Conservation (phyloP, 2,329 filamentous ascomycete species). For the Ophiostoma piceae region DNA sequence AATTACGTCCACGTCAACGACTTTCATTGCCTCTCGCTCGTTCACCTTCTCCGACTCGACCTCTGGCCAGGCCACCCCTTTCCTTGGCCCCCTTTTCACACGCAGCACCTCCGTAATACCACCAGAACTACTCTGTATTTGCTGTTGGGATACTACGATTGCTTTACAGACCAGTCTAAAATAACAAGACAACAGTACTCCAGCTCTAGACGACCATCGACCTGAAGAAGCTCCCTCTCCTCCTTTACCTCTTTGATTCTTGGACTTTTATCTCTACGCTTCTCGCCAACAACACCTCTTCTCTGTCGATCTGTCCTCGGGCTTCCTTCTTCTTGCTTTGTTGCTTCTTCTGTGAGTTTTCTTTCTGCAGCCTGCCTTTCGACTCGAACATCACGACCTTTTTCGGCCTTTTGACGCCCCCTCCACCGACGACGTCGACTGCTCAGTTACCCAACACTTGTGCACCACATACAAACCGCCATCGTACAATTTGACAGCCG, state of each 20-base stretch:
- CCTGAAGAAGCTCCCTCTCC: neutral
- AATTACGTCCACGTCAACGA: constrained; percentile 24
- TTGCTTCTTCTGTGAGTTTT: constrained; percentile 4
- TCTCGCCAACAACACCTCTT: constrained; percentile 6
- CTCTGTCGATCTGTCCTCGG: neutral
- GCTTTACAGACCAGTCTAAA: neutral
- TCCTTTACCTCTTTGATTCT: neutral
- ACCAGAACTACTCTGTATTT: neutral
- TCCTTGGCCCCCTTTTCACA: constrained; percentile 20
- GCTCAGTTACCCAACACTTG: neutral
- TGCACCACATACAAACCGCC: neutral
- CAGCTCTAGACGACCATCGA: neutral
- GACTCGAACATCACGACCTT: neutral
- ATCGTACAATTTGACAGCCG: neutral
- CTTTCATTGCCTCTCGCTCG: constrained; percentile 17
- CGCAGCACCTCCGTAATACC: constrained; percentile 2
- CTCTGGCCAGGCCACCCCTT: constrained; percentile 12
- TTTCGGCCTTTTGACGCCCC: neutral
- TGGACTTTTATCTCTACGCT: neutral
- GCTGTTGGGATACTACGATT: neutral
- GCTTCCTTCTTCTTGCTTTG: neutral
- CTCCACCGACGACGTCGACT: neutral
- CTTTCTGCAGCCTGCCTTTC: neutral
- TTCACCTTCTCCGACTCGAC: constrained; percentile 8
- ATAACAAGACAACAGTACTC: neutral